Base-by-base conservation (phyloP, 805 yeast species). In the Barnettozyma vustinii region DNA sequence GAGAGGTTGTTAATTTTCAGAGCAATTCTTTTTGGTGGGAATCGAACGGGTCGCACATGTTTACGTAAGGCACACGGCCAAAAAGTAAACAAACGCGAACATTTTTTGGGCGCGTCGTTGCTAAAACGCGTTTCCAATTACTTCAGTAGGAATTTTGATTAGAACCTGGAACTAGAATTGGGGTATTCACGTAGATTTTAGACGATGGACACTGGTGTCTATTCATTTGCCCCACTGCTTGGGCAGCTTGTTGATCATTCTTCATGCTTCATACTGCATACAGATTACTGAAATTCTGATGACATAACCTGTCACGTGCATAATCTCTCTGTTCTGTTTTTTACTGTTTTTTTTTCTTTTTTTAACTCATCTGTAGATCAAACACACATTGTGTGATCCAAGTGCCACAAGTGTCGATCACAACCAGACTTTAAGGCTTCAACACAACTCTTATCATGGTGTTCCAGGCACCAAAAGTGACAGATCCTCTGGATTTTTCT, bases 401-500 rank as follows among this genome's bases (percentile, higher is more conserved):
- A 5, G 5, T 5, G 25, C 21, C 5, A 10, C 12, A 36, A 36
- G 21, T 4, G 33, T 12, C 33, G 7, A 30, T 30, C 16, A 30
- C 16, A 30, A 12, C 16, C 4, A 30, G n/a, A 30, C 16, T 13
- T 5, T 30, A 15, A 12, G 33, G 16, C 16, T 15, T 15, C n/a
- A 15, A 18, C 10, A 18, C 4, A 18, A 16, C 39, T 18, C 39
- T 10, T 9, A 26, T 4, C 20, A 23, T 43, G 39, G 32, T 19
- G n/a, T 43, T 43, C 16, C 40, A 20, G 20, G 26, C 45, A 8
- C 37, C 20, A 4, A 21, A 56, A 3, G 65, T 77, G 18, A 71
- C 84, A 1, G 96, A 88, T 63, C 83, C 95, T 0, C 69, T 83
- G 10, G 96, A 89, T 61, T 89, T 92, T 83, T 48, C 62, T 5